phyloP scores from a whole-genome alignment of 2,329 filamentous ascomycete species.

The Plectosphaerella sp. region DNA sequence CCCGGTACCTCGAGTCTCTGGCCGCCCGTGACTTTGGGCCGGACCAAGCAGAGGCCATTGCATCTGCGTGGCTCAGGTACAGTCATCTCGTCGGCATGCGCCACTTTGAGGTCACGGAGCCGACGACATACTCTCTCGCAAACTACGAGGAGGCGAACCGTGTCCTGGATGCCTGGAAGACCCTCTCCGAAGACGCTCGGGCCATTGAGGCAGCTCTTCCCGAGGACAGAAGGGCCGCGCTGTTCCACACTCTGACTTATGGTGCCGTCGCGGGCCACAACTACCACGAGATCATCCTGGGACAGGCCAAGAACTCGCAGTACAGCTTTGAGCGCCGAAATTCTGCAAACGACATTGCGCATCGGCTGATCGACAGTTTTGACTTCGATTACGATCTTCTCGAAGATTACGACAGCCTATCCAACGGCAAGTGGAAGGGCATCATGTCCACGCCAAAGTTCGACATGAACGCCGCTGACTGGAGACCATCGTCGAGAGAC shows the following conservation, averaged over 20 bases:
- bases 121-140: slow-evolving; percentile 53
- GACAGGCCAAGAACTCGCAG: slow-evolving; percentile 43
- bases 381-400: slow-evolving; percentile 38
- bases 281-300: slow-evolving; percentile 48
- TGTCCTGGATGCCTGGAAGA: slow-evolving; percentile 50
- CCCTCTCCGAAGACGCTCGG: slow-evolving; percentile 39
- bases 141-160: slow-evolving; percentile 62
- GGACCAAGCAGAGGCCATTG: slow-evolving; percentile 40
- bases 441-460: slow-evolving; percentile 52
- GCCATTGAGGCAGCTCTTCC: slow-evolving; percentile 38
- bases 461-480: slow-evolving; percentile 7
- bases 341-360: slow-evolving; percentile 41
- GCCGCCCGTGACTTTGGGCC: slow-evolving; percentile 52
- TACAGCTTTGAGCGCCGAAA: slow-evolving; percentile 51
- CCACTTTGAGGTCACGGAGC: slow-evolving; percentile 59
- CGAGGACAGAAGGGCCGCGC: slow-evolving; percentile 37
- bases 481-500: slow-evolving; percentile 36
- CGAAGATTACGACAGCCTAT: slow-evolving; percentile 37
- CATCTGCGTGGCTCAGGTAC: slow-evolving; percentile 49
- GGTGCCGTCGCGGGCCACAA: slow-evolving; percentile 54
- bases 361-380: slow-evolving; percentile 36
- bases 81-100: slow-evolving; percentile 38
- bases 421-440: slow-evolving; percentile 44
- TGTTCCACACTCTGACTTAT: slow-evolving; percentile 59
- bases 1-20: slow-evolving; percentile 42